Base-by-base conservation (phyloP, 2,329 filamentous ascomycete species). In the Colletotrichum ledebouriae region DNA sequence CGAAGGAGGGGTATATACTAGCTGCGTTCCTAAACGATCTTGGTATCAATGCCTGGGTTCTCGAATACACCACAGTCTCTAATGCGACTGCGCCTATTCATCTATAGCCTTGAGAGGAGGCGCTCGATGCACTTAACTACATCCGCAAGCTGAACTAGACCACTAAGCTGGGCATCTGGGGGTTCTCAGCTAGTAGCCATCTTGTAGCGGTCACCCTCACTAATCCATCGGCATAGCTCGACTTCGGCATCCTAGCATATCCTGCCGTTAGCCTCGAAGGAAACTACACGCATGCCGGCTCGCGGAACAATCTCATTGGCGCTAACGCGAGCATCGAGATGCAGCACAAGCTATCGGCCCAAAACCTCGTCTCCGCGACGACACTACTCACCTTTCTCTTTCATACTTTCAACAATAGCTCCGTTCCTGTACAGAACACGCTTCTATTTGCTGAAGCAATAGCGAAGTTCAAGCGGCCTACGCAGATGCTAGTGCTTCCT, bases 381-480 rank as follows among this genome's bases (percentile, higher is more conserved):
- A 75, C 74, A 67, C 78, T 73, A 66, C 76, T 78, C 37, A 77
- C 75, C 4, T 80, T 81, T 71, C 33, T 77, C n/a, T 79, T 78
- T 66, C 76, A 78, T 66, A 75, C 75, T 2, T 69, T 75, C 50
- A 75, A 77, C 55, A 75, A 77, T 49, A 63, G 41, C 1, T 22
- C 37, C 6, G 76, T 77, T 13, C 69, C 73, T 6, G 73, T 77
- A 1, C 67, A 74, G 58, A 78, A 77, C 56, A 33, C 73, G 3
- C 70, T 78, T 25, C 59, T 71, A 3, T 77, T 77, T 37, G 70
- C 72, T 6, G 55, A 71, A 15, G 73, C 74, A 11, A 71, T 78
- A 73, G 72, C 73, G 2, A 56, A 55, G 2, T 44, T 74, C 46
- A 44, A 60, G 9, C 55, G 74, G 15, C 71, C 73, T 3, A 75